Evolutionary conservation across 2,329 filamentous ascomycete species (phyloP).

Genomic region (Leptographium wingfieldii): DNA sequence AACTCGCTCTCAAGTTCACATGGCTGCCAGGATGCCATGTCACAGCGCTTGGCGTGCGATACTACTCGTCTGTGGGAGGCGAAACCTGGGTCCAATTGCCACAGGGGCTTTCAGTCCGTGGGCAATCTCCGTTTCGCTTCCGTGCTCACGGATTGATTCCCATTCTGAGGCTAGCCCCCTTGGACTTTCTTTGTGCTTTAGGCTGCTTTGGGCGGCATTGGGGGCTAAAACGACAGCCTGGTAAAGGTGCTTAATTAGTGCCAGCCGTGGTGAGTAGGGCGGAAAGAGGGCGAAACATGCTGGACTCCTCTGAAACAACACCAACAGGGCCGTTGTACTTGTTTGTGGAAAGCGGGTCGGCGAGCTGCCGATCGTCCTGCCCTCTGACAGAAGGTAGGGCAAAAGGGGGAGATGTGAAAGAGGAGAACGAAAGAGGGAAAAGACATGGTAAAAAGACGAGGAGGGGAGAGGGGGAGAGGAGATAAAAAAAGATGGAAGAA

Average conservation of each 20-base stretch:
- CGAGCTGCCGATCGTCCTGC: too few species aligned
- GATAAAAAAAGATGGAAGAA: background rate
- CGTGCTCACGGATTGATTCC: background rate
- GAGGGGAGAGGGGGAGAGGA: background rate
- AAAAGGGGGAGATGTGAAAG: background rate
- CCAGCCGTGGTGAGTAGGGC: too few species aligned
- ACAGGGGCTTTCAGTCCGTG: background rate
- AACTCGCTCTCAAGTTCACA: background rate
- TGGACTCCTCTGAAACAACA: too few species aligned
- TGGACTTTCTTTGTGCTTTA: background rate
- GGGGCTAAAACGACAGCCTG: background rate
- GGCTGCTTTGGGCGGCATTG: background rate
- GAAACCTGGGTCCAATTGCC: background rate
- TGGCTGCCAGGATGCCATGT: background rate
- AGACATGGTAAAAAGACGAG: too few species aligned
- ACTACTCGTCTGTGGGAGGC: background rate
- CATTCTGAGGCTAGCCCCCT: background rate
- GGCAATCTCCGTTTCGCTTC: conserved; percentile 3
- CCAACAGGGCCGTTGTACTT: too few species aligned
- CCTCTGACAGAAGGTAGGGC: background rate
- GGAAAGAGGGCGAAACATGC: too few species aligned
- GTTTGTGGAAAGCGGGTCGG: too few species aligned
- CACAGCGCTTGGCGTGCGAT: background rate
- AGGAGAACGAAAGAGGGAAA: too few species aligned
- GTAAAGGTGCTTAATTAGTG: background rate